These are phyloP conservation scores for Trametes sp. DNA, from an alignment of 1,284 basidiomycete species.

Conservation along the genomic window DNA sequence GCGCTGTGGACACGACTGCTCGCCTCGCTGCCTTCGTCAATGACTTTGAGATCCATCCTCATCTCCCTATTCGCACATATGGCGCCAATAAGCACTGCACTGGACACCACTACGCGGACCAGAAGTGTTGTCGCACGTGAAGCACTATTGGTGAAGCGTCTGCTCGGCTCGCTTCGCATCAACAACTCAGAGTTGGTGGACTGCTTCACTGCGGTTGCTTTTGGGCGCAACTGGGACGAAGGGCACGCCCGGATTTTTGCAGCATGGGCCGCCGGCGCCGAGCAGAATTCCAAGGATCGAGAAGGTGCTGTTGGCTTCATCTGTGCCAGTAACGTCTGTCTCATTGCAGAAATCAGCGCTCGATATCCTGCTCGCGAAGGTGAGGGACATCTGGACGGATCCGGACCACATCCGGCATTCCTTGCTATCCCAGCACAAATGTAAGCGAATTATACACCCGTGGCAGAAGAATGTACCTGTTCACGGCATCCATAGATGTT, in stretches of 20 bases:
- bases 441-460: constrained; percentile 51
- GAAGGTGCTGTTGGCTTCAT: constrained; percentile 42
- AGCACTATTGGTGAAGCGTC: constrained; percentile 51
- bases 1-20: constrained; percentile 59
- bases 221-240: constrained; percentile 65
- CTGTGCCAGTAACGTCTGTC: background rate
- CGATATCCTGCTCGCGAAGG: constrained; percentile 53
- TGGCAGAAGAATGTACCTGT: background rate
- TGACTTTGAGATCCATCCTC: constrained; percentile 63
- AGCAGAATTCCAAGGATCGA: constrained; percentile 42
- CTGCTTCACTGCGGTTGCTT: constrained; percentile 54
- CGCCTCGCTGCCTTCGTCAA: constrained; percentile 56
- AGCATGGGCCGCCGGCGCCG: constrained; percentile 64
- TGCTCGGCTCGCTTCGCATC: constrained; percentile 58
- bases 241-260: constrained; percentile 66
- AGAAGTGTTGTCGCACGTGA: constrained; percentile 60
- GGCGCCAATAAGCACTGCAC: constrained; percentile 38
- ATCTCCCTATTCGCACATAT: constrained; percentile 64
- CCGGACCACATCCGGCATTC: constrained; percentile 78
- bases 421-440: constrained; percentile 70
- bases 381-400: constrained; percentile 69
- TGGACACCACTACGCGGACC: constrained; percentile 43
- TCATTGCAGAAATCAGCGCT: constrained; percentile 47
- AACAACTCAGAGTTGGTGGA: constrained; percentile 61
- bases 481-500: constrained; percentile 54